These are phyloP conservation scores for Apiotrichum gamsii DNA, from an alignment of 1,284 basidiomycete genomes.

Conservation along the genomic window DNA sequence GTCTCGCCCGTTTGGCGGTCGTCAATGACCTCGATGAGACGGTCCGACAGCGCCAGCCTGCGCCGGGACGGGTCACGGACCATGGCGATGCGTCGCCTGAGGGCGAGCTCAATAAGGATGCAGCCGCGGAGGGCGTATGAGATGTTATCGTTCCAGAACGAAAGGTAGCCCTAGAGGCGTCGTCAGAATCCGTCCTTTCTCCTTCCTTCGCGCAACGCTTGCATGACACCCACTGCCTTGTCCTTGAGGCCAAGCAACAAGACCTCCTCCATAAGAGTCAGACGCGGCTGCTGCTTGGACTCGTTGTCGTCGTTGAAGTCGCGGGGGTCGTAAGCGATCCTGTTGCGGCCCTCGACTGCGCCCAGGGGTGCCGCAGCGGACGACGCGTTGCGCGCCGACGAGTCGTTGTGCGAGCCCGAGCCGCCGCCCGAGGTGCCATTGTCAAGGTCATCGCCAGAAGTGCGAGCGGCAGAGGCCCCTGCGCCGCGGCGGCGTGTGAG, in stretches of 20 bases:
- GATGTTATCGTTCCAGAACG: constrained; percentile 98
- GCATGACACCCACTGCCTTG: constrained; percentile 69
- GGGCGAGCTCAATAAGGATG: constrained; percentile 87
- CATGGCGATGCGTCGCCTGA: constrained; percentile 81
- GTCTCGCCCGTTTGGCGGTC: constrained; percentile 89
- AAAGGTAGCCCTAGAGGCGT: constrained; percentile 77
- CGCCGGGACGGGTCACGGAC: constrained; percentile 74
- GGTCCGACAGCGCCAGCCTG: constrained; percentile 68
- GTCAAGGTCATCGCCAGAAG: constrained; percentile 9
- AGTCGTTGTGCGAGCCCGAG: constrained; percentile 8
- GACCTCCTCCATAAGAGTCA: constrained; percentile 97
- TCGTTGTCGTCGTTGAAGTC: constrained; percentile 77
- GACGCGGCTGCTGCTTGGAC: constrained; percentile 65
- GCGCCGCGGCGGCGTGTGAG: constrained; percentile 46
- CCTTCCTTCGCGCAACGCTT: too few species aligned
- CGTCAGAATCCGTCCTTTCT: too few species aligned
- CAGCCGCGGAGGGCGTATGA: constrained; percentile 91
- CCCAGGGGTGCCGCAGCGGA: constrained; percentile 50
- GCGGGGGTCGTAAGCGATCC: constrained; percentile 88
- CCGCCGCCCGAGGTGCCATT: constrained; percentile 8
- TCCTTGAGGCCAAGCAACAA: constrained; percentile 85
- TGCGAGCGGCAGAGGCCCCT: constrained; percentile 25
- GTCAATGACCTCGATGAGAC: constrained; percentile 83
- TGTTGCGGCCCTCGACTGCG: constrained; percentile 72
- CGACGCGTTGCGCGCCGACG: constrained; percentile 2